Base-by-base conservation (phyloP, 2,329 filamentous ascomycete genomes). In the Thyridium curvatum region DNA sequence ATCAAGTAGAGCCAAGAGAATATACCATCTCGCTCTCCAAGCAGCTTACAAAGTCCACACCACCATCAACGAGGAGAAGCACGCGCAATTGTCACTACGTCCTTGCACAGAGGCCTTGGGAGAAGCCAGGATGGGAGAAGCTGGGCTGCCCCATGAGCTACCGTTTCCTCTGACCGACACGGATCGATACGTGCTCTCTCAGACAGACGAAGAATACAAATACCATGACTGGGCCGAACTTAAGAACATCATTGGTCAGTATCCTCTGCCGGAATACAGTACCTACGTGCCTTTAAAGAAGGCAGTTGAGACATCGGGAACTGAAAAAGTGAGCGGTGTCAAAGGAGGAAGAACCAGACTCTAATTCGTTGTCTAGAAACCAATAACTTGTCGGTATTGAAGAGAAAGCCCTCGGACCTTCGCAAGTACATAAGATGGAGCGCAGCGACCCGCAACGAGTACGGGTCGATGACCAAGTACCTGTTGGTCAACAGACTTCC, bases 401-500 rank as follows among this genome's bases (percentile, higher is more conserved):
- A 87, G 56, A 77, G 91, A 30, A 79, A 82, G 41, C 89, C 91
- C 2, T 89, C 84, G 18, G 84, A 94, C 50, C 68, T 95, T 43
- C 74, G 84, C 38, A 74, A 75, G 31, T 96, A 96, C 55, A 81
- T 91, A 51, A 68, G 82, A 54, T 95, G 84, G 74, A 86, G 83
- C 12, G 68, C 77, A 35, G 70, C 80, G 41, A 79, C 84, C 37
- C 83, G 84, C 50, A 71, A 73, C 41, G 63, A 82, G 49, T 86
- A 93, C 66, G 88, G 89, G 44, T 86, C 80, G 47, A 84, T 94
- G 54, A 82, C 86, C 63, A 72, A 80, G 41, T 96, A 86, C 59
- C 76, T 96, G 36, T 66, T 94, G 39, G 69, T 72, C 40, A 72
- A 93, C 60, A 74, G 88, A 30, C 67, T 96, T 43, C 74, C 77